Evolutionary conservation across 495 filamentous ascomycete genomes (phyloP).

Genomic region (Penicillium egyptiacum): DNA sequence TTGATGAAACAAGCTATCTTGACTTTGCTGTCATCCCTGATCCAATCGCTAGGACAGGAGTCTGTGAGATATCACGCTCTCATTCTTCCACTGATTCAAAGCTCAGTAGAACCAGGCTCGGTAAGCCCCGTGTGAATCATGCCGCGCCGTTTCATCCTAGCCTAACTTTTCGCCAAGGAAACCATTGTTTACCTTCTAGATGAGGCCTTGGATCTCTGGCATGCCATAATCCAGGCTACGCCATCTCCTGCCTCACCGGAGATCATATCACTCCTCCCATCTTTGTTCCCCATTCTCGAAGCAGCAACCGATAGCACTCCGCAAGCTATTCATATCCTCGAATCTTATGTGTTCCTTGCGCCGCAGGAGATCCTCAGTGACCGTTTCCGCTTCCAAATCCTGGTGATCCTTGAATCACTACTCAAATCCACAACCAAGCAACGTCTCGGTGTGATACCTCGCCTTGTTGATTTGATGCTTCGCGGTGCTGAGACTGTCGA

Average conservation of each 20-base stretch:
- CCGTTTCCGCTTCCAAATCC: conserved; percentile 53
- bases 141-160: not conserved
- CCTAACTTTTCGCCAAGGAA: conserved; percentile 42
- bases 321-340: conserved; percentile 68
- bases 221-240: conserved; percentile 70
- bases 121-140: conserved; percentile 36
- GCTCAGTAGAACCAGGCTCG: conserved; percentile 75
- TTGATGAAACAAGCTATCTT: conserved; percentile 90
- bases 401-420: conserved; percentile 59
- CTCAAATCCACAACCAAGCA: conserved; percentile 57
- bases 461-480: conserved; percentile 69
- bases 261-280: conserved; percentile 64
- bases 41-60: conserved; percentile 73
- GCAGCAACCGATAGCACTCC: conserved; percentile 68
- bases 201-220: conserved; percentile 88
- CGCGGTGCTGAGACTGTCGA: conserved; percentile 68
- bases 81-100: conserved; percentile 75
- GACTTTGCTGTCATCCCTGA: conserved; percentile 74
- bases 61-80: conserved; percentile 68
- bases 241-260: conserved; percentile 62
- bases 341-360: conserved; percentile 77
- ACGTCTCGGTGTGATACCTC: conserved; percentile 62
- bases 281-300: conserved; percentile 70
- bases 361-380: conserved; percentile 72
- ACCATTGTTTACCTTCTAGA: conserved; percentile 83